Base-by-base conservation (phyloP, 2,329 filamentous ascomycete genomes). In the Aspergillus flavus region DNA sequence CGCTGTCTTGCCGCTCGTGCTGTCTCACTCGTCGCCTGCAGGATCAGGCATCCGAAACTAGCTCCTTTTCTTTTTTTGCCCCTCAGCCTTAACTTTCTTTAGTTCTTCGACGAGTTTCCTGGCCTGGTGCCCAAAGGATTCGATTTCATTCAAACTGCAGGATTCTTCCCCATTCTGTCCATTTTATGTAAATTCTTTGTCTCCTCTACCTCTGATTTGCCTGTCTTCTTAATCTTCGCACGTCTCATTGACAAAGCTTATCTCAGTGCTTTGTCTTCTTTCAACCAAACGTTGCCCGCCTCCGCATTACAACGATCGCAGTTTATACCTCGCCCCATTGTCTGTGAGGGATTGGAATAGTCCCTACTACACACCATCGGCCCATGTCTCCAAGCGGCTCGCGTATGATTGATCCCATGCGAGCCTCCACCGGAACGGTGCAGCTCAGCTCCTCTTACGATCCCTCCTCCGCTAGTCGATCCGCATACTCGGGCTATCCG, bases 361-460 rank as follows among this genome's bases (percentile, higher is more conserved):
- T 67, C 52, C 68, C 74, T 62, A 68, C 73, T 45, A 68, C 69
- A 54, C 72, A 73, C 61, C 72, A 75, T 62, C 77, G 78, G 30
- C 71, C 71, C 62, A 65, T 73, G 28, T 80, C 78, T 36, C 76
- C 79, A 16, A 70, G 69, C 4, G 67, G 71, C 58, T 71, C 71
- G 30, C 73, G 73, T 62, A 64, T 75, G 64, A 67, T 72, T 56
- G 78, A 80, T 55, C 77, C 78, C 32, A 72, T 76, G 71, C 76
- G 78, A 46, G 73, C 78, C 34, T 81, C 79, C 21, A 80, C 78
- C 7, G 78, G 78, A 43, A 79, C 74, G 53, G 73, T 81, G 48
- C 69, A 75, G 55, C 68, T 75, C 45, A 71, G 66, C 55, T 73
- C 77, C 12, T 72, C 75, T 50, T 70, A 73, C 60, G 76, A 80